These are phyloP conservation scores for Polytrichum commune DNA, from an alignment of 225 moss, liverwort and hornwort genomes.

Conservation along the genomic window DNA sequence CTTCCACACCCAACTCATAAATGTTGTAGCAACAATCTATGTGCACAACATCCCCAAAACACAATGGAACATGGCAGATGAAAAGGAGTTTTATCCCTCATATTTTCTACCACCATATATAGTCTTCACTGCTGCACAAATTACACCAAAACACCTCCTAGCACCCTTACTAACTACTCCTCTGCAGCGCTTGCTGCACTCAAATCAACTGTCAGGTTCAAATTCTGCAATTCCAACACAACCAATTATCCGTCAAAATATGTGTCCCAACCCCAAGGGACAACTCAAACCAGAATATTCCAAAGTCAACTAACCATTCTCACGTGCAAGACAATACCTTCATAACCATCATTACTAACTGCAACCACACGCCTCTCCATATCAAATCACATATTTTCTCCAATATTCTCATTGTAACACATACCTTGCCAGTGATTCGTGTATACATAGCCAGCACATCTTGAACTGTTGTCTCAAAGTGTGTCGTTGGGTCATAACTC, in stretches of 20 bases:
- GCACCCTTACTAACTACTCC: slow-evolving; percentile 16
- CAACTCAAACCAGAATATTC: not conserved
- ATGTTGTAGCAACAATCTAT: too few species aligned
- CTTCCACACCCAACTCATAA: too few species aligned
- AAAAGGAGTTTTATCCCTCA: too few species aligned
- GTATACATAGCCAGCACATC: slow-evolving; percentile 93
- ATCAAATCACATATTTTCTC: not conserved
- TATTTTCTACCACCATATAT: too few species aligned
- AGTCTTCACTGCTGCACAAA: too few species aligned
- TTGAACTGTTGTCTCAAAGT: slow-evolving; percentile 92
- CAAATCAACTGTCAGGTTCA: slow-evolving; percentile 61
- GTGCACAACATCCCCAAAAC: too few species aligned
- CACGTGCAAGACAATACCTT: not conserved
- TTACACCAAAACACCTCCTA: too few species aligned
- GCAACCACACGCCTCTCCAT: not conserved
- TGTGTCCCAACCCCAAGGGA: fast-evolving
- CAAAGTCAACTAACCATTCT: not conserved
- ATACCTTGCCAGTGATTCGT: slow-evolving; percentile 90
- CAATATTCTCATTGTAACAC: not conserved
- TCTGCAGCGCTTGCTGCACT: slow-evolving; percentile 66
- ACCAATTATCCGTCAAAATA: not conserved
- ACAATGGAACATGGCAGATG: too few species aligned
- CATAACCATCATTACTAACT: not conserved
- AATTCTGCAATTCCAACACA: slow-evolving; percentile 27
- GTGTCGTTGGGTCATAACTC: slow-evolving; percentile 97